Percentiles rank a stretch among this genome's conserved stretches.
Conservation (phyloP, 129 eudicot species). For the Chrysanthemum makinoi region DNA sequence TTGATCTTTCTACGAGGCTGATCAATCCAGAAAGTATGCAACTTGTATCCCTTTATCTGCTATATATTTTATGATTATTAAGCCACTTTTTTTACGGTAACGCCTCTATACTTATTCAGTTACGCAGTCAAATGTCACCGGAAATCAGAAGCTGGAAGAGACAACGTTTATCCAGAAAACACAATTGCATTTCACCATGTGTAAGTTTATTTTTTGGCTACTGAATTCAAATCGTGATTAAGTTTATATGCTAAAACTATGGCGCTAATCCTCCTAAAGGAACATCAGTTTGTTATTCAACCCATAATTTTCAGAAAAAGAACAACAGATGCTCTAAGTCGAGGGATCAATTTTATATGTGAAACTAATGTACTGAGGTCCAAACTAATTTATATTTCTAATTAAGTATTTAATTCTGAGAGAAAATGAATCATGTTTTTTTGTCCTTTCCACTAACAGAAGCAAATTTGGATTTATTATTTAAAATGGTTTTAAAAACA, state of each 20-base stretch:
- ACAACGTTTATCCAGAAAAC: slow-evolving; percentile 91
- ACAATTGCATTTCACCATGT: slow-evolving; percentile 95
- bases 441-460: too few relatives aligned
- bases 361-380: too few relatives aligned
- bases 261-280: slow-evolving; percentile 3
- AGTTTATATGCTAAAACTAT: not conserved
- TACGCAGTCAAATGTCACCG: slow-evolving; percentile 98
- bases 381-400: too few relatives aligned
- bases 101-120: slow-evolving; percentile 40
- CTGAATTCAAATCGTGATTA: not conserved
- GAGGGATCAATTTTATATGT: too few relatives aligned
- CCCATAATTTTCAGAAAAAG: not conserved
- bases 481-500: too few relatives aligned
- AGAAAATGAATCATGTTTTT: too few relatives aligned
- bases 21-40: slow-evolving; percentile 83
- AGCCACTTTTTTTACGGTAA: not conserved
- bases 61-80: not conserved
- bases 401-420: too few relatives aligned
- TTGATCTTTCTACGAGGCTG: slow-evolving; percentile 82
- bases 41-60: not conserved
- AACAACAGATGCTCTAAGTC: too few relatives aligned
- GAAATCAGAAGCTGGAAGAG: slow-evolving; percentile 92
- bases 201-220: slow-evolving; percentile 43
- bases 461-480: too few relatives aligned
- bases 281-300: not conserved